Conservation (phyloP, 164 flowering plant species). For the Macadamia tetraphylla region DNA sequence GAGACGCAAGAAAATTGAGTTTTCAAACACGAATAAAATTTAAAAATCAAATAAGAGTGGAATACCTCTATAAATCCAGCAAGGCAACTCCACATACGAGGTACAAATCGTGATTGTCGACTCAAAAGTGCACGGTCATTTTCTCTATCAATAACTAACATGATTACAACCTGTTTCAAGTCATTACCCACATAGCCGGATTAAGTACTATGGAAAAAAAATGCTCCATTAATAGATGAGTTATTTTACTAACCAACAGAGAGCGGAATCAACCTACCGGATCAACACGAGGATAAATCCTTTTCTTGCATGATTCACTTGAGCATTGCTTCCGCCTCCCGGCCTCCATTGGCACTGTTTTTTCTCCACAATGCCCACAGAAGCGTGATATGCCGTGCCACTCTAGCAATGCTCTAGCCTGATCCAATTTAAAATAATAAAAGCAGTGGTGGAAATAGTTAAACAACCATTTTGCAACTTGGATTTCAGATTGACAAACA, state of each 20-base stretch:
- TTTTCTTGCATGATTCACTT: conserved; percentile 65
- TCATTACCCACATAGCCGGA: not conserved
- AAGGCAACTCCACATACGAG: conserved; percentile 97
- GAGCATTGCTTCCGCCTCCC: conserved; percentile 83
- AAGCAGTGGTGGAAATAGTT: not conserved
- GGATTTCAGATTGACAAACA: too few species aligned
- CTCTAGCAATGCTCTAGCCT: conserved; percentile 91
- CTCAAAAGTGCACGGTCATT: conserved; percentile 85
- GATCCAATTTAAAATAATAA: conserved; percentile 18
- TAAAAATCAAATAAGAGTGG: not conserved
- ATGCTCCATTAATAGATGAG: too few species aligned
- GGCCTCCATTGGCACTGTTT: conserved; percentile 65
- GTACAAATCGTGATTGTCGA: conserved; percentile 76
- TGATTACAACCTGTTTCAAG: conserved; percentile 77
- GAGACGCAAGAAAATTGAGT: not conserved
- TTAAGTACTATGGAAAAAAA: not conserved
- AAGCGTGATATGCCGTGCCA: conserved; percentile 74
- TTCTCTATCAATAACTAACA: conserved; percentile 88
- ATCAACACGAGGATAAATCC: conserved; percentile 90
- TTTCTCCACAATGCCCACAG: conserved; percentile 82
- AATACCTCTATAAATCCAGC: conserved; percentile 94
- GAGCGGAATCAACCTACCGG: conserved; percentile 39
- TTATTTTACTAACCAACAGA: too few species aligned
- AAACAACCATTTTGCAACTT: too few species aligned
- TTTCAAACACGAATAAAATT: not conserved